Base-by-base conservation (phyloP, 2,329 filamentous ascomycete genomes). In the Diaporthe sp. region DNA sequence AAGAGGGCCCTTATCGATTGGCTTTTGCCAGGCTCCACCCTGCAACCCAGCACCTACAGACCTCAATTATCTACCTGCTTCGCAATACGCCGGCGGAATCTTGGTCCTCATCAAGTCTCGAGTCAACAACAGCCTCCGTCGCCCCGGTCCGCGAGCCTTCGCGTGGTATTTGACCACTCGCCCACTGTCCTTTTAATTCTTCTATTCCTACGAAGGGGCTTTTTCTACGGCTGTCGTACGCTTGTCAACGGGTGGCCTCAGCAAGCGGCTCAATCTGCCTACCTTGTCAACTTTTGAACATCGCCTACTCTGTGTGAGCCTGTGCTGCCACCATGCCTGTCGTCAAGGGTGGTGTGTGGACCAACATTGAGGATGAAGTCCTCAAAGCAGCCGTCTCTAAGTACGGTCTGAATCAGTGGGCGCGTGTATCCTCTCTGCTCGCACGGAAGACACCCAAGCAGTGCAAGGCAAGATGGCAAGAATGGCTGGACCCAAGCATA, bases 381-480 rank as follows among this genome's bases (percentile, higher is more conserved):
- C 93, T 99, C 85, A 98, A 98, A 86, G 96, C 95, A 73, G 94
- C 94, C 74, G 95, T 97, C 77, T 97, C 94, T 79, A 98, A 98
- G 84, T 98, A 98, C 88, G 95, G 95, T 66, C 89, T 98, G 76
- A 97, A 98, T 82, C 97, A 99, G 86, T 99, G 97, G 97, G 96
- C 97, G 82, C 96, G 97, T 84, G 97, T 98, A 77, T 98, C 97
- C 72, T 98, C 97, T 74, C 91, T 99, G 77, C 92, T 99, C 78
- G 96, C 96, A 82, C 94, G 97, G 81, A 99, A 99, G 85, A 98
- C 97, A 42, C 93, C 97, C 69, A 99, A 99, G 87, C 97, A 99
- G 87, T 99, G 97, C 91, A 99, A 99, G 87, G 96, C 97, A 75
- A 91, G 97, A 86, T 99, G 97, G 97, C 92, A 93, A 82, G 96